Conservation (phyloP, 108 stramenopile genomes). For the Parmales sp. region DNA sequence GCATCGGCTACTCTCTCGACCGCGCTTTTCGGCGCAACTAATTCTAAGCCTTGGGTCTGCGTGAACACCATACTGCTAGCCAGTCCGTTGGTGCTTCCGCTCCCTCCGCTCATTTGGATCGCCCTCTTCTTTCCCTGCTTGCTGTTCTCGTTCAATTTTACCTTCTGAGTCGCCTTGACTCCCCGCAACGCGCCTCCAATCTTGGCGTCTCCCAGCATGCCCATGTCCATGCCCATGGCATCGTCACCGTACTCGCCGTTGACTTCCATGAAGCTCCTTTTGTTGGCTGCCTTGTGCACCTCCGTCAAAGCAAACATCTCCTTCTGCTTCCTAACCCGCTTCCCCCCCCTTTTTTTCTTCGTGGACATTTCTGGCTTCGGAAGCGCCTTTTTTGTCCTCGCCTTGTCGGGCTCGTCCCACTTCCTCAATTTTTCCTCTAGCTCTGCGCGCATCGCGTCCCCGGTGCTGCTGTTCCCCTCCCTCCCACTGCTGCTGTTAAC, state of each 20-base stretch:
- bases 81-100: constrained; percentile 58
- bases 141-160: constrained; percentile 58
- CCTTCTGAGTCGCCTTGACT: constrained; percentile 57
- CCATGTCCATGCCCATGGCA: constrained; percentile 82
- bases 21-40: constrained; percentile 76
- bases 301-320: constrained; percentile 89
- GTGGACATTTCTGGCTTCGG: constrained; percentile 83
- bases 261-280: constrained; percentile 61
- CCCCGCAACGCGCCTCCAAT: constrained; percentile 55
- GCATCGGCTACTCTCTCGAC: constrained; percentile 54
- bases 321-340: constrained; percentile 76
- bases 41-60: constrained; percentile 69
- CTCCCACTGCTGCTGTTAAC: constrained; percentile 61
- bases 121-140: constrained; percentile 56
- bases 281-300: constrained; percentile 82
- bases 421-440: constrained; percentile 70
- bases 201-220: constrained; percentile 66
- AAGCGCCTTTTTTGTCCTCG: constrained; percentile 76
- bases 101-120: constrained; percentile 27
- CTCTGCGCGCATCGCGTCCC: constrained; percentile 46
- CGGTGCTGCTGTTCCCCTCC: constrained; percentile 31
- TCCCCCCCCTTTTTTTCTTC: constrained; percentile 87
- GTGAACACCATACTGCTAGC: constrained; percentile 74
- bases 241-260: constrained; percentile 88
- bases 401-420: constrained; percentile 84